phyloP scores from a whole-genome alignment of 2,329 filamentous ascomycete genomes.

The Xylaria sp. region DNA sequence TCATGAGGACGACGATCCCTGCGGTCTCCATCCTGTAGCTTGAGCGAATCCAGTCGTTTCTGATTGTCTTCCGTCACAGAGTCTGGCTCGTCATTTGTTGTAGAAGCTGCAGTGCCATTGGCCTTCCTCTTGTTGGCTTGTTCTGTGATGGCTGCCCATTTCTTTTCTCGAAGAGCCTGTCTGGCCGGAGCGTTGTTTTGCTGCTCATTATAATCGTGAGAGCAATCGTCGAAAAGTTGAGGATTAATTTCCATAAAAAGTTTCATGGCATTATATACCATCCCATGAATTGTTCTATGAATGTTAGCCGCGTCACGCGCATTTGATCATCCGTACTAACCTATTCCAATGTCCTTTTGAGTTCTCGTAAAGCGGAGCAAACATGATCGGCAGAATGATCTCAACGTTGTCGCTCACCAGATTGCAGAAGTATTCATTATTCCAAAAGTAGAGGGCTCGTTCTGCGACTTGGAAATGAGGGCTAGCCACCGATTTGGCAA shows the following conservation, averaged over 20 bases:
- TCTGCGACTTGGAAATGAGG: slow-evolving; percentile 99
- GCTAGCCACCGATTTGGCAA: slow-evolving; percentile 97
- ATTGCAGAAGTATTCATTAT: slow-evolving; percentile 99
- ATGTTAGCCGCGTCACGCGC: slow-evolving; percentile 46
- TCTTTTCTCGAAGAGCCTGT: slow-evolving; percentile 81
- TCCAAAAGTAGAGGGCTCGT: slow-evolving; percentile 98
- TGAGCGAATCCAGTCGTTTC: slow-evolving; percentile 87
- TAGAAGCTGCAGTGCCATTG: slow-evolving; percentile 51
- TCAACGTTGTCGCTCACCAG: slow-evolving; percentile 99
- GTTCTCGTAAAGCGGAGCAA: slow-evolving; percentile 97
- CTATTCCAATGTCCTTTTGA: slow-evolving; percentile 99
- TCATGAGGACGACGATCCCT: slow-evolving; percentile 66
- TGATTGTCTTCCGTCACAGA: slow-evolving; percentile 83
- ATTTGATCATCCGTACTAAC: slow-evolving; percentile 60
- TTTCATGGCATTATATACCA: slow-evolving; percentile 99
- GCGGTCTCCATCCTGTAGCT: slow-evolving; percentile 84
- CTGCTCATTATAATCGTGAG: slow-evolving; percentile 95
- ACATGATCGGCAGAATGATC: slow-evolving; percentile 99
- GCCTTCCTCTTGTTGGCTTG: slow-evolving; percentile 77
- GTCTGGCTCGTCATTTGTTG: slow-evolving; percentile 77
- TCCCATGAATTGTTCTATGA: slow-evolving; percentile 92
- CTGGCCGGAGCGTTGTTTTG: slow-evolving; percentile 91
- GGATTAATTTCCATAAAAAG: slow-evolving; percentile 99
- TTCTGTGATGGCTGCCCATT: slow-evolving; percentile 88
- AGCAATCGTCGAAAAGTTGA: slow-evolving; percentile 97